Percentiles rank a stretch among this genome's conserved stretches.
phyloP scores from a whole-genome alignment of 2,329 filamentous ascomycete genomes.

The Nothomitra cinnamomea region DNA sequence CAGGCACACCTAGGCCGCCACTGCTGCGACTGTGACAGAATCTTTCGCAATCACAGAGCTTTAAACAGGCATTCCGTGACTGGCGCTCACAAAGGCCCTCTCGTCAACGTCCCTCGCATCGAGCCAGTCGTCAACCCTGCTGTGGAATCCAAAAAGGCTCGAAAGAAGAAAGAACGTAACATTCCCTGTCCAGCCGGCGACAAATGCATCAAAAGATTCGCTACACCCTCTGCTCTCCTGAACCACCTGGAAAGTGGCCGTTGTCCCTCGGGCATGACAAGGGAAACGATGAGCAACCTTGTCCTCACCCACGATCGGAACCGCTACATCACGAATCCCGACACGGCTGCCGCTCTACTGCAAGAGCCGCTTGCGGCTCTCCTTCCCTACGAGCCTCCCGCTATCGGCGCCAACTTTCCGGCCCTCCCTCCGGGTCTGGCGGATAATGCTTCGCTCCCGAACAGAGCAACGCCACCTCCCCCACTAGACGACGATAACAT shows the following conservation, averaged over 20 bases:
- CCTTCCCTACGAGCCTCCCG: not conserved
- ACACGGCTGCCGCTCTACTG: not conserved
- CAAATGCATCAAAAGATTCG: not conserved
- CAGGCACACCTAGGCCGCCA: not conserved
- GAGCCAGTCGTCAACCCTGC: not conserved
- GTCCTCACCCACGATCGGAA: not conserved
- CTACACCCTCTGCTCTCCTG: not conserved
- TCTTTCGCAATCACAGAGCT: not conserved
- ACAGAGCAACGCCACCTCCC: not conserved
- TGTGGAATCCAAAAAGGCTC: not conserved
- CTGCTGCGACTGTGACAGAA: conserved; percentile 3
- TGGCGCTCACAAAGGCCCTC: not conserved
- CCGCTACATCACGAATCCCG: not conserved
- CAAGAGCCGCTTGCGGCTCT: not conserved
- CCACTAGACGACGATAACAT: not conserved
- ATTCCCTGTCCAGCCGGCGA: not conserved
- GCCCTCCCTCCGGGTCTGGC: not conserved
- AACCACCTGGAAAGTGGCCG: not conserved
- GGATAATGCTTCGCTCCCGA: not conserved
- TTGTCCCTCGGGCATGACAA: not conserved
- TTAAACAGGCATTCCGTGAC: not conserved
- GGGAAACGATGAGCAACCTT: not conserved
- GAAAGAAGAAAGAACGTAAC: not conserved
- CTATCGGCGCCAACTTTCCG: not conserved
- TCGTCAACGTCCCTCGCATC: not conserved